Evolutionary conservation across 345 rosid genomes (phyloP), one percentile per base, ranked within the genome.

Genomic region (Sisymbrium irio): DNA sequence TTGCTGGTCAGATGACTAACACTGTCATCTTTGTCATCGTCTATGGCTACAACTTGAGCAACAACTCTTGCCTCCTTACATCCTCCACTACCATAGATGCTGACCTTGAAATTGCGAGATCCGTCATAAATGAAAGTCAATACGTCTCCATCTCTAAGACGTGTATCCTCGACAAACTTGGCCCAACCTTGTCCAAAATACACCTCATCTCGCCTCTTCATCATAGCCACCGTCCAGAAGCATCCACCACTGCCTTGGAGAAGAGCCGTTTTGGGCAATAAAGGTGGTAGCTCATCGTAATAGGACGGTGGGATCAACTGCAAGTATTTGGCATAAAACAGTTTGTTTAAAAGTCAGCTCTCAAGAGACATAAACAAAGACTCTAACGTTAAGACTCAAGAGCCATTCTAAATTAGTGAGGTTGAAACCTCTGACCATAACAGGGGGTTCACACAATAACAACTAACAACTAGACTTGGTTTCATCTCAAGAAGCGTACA

Each of bases 221-320:
- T 3, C 35, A 67, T 37, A 0, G 25, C 11, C 1, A 74, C 55
- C 1, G 58, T 67, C 78, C 78, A 74, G 14, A 45, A 10, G 55
- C 62, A 3, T 58, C 78, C 78, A 14, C 55, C 19, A 8, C 45
- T 27, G 30, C 78, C 78, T 58, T 59, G 67, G 62, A 74, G 78
- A 49, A 19, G 54, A 8, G 60, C 73, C 0, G 61, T 74, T 67
- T 47, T 59, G 7, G 78, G 55, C 28, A 74, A 49, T 39, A 0
- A 39, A 39, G n/a, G 2, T 45, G 78, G 78, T 14, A 74, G 55
- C 0, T 74, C 25, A 5, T 67, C 62, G 46, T 49, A 30, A 50
- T 74, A 74, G n/a, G 67, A 22, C 3, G 33, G 1, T 2, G 78
- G 78, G 0, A 74, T 28, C 62, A 14, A 0, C 78, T 74, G 61